These are phyloP conservation scores for Bolboschoenoplectus hybrid DNA, from an alignment of 202 grass and related monocot genomes.

Conservation along the genomic window DNA sequence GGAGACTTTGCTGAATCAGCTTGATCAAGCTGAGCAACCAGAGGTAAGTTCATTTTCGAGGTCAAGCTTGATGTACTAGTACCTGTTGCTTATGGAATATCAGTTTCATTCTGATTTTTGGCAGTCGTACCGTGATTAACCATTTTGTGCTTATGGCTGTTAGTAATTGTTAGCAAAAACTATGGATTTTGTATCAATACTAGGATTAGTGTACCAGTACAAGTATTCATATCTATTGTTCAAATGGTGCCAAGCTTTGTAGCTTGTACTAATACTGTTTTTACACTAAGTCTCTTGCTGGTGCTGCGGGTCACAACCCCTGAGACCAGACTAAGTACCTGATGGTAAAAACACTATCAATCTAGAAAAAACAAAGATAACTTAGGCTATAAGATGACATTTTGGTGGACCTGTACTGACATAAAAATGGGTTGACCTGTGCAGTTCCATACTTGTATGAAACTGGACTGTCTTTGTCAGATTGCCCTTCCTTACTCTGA, in stretches of 20 bases:
- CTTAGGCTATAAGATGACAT: not conserved
- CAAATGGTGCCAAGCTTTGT: not conserved
- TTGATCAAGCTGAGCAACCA: conserved; percentile 70
- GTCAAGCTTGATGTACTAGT: conserved; percentile 5
- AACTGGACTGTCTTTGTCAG: not conserved
- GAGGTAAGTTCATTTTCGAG: conserved; percentile 46
- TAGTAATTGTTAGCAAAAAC: not conserved
- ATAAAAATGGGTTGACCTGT: not conserved
- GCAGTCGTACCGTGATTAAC: not conserved
- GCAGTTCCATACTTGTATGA: not conserved
- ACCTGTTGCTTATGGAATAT: not conserved
- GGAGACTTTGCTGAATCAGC: conserved; percentile 69
- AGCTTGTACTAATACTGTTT: conserved; percentile 1
- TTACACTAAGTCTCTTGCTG: not conserved
- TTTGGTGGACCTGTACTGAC: not conserved
- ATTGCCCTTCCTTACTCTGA: not conserved
- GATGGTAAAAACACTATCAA: not conserved
- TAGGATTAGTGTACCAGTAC: not conserved
- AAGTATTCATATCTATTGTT: not conserved
- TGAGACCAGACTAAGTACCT: not conserved
- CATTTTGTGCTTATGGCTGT: not conserved
- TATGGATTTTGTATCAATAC: conserved; percentile 9
- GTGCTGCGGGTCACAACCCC: not conserved
- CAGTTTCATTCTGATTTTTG: not conserved
- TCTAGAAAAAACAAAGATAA: not conserved